These are phyloP conservation scores for Phytomonas sp. DNA, from an alignment of 208 protist species.

Conservation along the genomic window DNA sequence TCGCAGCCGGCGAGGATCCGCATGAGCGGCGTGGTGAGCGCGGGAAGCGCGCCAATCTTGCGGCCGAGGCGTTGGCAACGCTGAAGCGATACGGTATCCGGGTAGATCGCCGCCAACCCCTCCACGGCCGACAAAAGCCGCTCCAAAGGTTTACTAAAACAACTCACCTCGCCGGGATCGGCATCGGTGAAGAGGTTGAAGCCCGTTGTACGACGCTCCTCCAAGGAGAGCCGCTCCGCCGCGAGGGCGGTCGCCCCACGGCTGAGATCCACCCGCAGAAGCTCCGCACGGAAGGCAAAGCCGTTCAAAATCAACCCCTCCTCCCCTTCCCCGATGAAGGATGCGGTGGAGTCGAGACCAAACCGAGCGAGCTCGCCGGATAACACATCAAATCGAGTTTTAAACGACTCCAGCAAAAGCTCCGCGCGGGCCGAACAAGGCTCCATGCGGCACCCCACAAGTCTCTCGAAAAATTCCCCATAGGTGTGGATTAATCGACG, in stretches of 20 bases:
- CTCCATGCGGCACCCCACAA: slow-evolving; percentile 29
- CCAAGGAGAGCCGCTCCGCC: slow-evolving; percentile 17
- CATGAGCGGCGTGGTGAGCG: slow-evolving; percentile 86
- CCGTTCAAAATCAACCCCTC: slow-evolving; percentile 73
- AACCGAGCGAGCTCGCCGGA: slow-evolving; percentile 24
- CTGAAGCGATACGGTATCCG: slow-evolving; percentile 89
- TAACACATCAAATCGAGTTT: slow-evolving; percentile 60
- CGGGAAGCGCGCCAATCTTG: slow-evolving; percentile 82
- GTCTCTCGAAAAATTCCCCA: slow-evolving; percentile 53
- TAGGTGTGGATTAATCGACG: slow-evolving; percentile 63
- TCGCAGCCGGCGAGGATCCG: slow-evolving; percentile 93
- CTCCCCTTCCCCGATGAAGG: slow-evolving; percentile 9
- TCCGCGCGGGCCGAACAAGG: background rate
- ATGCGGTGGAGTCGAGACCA: slow-evolving; percentile 14
- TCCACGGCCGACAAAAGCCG: slow-evolving; percentile 48
- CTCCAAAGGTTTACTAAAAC: slow-evolving; percentile 58
- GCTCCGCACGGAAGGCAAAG: slow-evolving; percentile 50
- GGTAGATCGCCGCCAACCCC: slow-evolving; percentile 72
- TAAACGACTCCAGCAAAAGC: slow-evolving; percentile 34
- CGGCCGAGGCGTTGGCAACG: slow-evolving; percentile 68
- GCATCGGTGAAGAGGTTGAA: slow-evolving; percentile 91
- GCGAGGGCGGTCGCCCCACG: background rate
- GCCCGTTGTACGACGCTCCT: slow-evolving; percentile 33
- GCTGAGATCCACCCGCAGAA: slow-evolving; percentile 30
- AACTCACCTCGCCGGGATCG: slow-evolving; percentile 70